Base-by-base conservation (phyloP, 2,329 filamentous ascomycete species). In the Rhynchosporium secalis region DNA sequence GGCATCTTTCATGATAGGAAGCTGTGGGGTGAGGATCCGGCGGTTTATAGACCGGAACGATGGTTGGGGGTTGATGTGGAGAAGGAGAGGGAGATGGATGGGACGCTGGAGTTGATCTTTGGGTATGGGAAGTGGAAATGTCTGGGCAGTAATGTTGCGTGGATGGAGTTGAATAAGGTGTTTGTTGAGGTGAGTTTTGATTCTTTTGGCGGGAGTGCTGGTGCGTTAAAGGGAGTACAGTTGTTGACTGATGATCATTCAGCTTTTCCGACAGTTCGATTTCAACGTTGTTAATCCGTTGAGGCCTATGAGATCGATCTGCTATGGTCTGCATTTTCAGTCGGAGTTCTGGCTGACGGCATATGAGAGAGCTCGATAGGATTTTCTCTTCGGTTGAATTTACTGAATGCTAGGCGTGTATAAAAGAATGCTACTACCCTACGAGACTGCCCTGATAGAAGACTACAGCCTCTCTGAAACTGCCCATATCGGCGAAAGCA, bases 121-220 rank as follows among this genome's bases (percentile, higher is more conserved):
- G 76, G 77, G 15, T 72, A 76, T 20, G 80, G 80, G 0, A 76
- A 75, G 41, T 79, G 74, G 63, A 71, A 75, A 66, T 82, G 80
- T 66, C 70, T 82, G 28, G 80, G 80, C 4, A 79, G 76, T 67
- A 72, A 76, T 1, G 78, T 83, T 62, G 80, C 80, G 1, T 68
- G 78, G 62, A 79, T 82, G 74, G 80, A 82, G 71, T 66, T 82
- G 52, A 76, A 80, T 65, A 83, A 83, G 67, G 72, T 76, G 3
- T 71, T 81, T 52, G 76, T 80, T 15, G 78, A 81, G 77, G 80
- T 81, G 72, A 59, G 75, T 65, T 13, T n/a, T 68, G 13, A 6
- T 45, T 49, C 9, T 45, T 12, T 31, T 36, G 47, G 15, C n/a
- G 20, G 36, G 20, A 10, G 2, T 60, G 20, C 59, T 61, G 38